Conservation (phyloP, 257 asterid genomes). For the Nicotiana tomentosiformis region DNA sequence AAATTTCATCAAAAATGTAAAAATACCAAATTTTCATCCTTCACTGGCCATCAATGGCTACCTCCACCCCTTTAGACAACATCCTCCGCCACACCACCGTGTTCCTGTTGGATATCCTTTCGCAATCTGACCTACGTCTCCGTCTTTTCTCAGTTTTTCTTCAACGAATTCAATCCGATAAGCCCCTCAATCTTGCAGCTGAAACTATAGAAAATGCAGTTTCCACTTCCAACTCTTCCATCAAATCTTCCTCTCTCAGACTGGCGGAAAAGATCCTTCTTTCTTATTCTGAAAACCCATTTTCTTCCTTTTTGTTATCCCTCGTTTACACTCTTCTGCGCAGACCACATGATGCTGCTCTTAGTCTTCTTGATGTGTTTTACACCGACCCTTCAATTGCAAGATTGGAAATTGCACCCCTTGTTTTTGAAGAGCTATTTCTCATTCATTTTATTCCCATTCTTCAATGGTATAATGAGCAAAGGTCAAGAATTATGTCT, state of each 20-base stretch:
- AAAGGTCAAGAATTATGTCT: slow-evolving; percentile 30
- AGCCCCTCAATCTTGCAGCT: slow-evolving; percentile 39
- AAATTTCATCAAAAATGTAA: background rate
- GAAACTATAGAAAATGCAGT: slow-evolving; percentile 54
- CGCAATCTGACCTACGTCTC: slow-evolving; percentile 46
- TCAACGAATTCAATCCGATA: slow-evolving; percentile 19
- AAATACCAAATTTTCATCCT: background rate
- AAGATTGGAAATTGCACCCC: slow-evolving; percentile 54
- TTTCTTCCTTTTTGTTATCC: slow-evolving; percentile 50
- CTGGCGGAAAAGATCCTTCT: slow-evolving; percentile 49
- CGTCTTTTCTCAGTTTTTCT: slow-evolving; percentile 43
- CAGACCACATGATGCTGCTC: slow-evolving; percentile 40
- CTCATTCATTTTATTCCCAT: slow-evolving; percentile 43
- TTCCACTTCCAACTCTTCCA: slow-evolving; percentile 38
- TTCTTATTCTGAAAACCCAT: slow-evolving; percentile 28
- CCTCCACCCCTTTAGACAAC: slow-evolving; percentile 26
- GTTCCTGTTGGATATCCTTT: slow-evolving; percentile 38
- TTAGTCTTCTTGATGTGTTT: slow-evolving; percentile 41
- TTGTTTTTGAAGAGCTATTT: slow-evolving; percentile 55
- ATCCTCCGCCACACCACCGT: slow-evolving; percentile 49
- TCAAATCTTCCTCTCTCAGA: slow-evolving; percentile 55
- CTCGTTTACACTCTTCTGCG: slow-evolving; percentile 33
- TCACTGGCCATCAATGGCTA: slow-evolving; percentile 28
- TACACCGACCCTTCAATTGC: slow-evolving; percentile 36
- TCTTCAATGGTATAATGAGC: slow-evolving; percentile 46